Base-by-base conservation (phyloP, 2,329 filamentous ascomycete genomes). In the Aspergillus terreus region DNA sequence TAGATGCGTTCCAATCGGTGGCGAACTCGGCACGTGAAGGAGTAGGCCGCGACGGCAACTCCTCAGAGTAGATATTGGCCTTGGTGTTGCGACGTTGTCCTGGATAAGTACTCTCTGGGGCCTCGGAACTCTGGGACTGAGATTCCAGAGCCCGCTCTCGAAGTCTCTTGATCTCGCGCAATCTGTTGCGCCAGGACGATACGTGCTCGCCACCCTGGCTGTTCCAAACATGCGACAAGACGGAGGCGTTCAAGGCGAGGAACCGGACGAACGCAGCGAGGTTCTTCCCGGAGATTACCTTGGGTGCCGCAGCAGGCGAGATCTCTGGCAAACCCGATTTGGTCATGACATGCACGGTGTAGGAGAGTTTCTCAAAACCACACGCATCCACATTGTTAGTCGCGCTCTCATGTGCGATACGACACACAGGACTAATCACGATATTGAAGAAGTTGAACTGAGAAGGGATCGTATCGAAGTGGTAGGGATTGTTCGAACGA, bases 381-480 rank as follows among this genome's bases (percentile, higher is more conserved):
- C 53, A 53, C 14, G 61, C 55, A 25, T 62, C 55, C 17, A 60
- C 48, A 15, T 74, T 69, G 21, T 67, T 69, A 53, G 69, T 65
- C 23, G 70, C 71, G 14, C 68, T 67, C 12, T 72, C 69, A 44
- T 62, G 56, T 17, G 69, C 63, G 41, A 71, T 63, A 25, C 66
- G 66, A 48, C 66, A 63, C 63, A 90, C 92, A 55, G 94, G 94
- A 2, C 89, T 90, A 64, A 99, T 92, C 61, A 97, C 87, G 63
- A 99, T 97, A 68, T 96, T 91, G 66, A 99, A 91, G 65, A 89
- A 96, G 67, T 96, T 97, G 78, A 99, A 96, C 51, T 92, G 88
- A 0, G 91, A 95, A 0, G 90, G 90, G 62, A 99, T 95, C 0
- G 90, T 96, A 67, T 96, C 84, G 67, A 96, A 95, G 49, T 82